A percentile compares a stretch with the other conserved stretches of the same genome.
These are phyloP conservation scores for Kwoniella shivajii DNA, from an alignment of 1,284 basidiomycete genomes.

Conservation along the genomic window DNA sequence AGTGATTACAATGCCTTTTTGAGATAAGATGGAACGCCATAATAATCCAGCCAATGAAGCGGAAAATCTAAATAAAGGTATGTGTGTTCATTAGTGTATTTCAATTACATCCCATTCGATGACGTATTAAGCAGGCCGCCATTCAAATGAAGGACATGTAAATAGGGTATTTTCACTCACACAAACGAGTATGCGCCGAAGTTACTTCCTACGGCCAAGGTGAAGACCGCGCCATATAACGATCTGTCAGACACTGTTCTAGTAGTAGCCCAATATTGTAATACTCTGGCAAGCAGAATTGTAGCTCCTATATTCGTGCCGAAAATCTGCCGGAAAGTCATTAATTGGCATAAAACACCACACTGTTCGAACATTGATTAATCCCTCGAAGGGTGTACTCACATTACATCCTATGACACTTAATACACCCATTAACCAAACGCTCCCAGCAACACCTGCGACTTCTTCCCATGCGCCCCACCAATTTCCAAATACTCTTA, in stretches of 20 bases:
- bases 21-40: constrained; percentile 76
- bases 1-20: constrained; percentile 74
- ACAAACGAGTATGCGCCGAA: constrained; percentile 91
- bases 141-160: too few species aligned
- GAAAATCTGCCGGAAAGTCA: constrained; percentile 58
- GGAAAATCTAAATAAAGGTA: constrained; percentile 58
- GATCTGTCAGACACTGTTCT: constrained; percentile 42
- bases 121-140: too few species aligned
- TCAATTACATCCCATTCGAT: background rate
- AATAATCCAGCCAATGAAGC: constrained; percentile 88
- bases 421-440: constrained; percentile 59
- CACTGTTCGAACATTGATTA: background rate
- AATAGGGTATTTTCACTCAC: too few species aligned
- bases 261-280: constrained; percentile 45
- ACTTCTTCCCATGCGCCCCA: constrained; percentile 59
- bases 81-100: background rate
- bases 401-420: constrained; percentile 80
- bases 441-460: constrained; percentile 55
- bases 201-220: constrained; percentile 81
- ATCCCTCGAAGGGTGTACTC: constrained; percentile 35
- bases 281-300: constrained; percentile 68
- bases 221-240: constrained; percentile 56
- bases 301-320: constrained; percentile 97
- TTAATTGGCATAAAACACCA: background rate
- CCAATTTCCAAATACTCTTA: constrained; percentile 79